Conservation (phyloP, 352 stramenopile species). For the Peronospora tabacina region DNA sequence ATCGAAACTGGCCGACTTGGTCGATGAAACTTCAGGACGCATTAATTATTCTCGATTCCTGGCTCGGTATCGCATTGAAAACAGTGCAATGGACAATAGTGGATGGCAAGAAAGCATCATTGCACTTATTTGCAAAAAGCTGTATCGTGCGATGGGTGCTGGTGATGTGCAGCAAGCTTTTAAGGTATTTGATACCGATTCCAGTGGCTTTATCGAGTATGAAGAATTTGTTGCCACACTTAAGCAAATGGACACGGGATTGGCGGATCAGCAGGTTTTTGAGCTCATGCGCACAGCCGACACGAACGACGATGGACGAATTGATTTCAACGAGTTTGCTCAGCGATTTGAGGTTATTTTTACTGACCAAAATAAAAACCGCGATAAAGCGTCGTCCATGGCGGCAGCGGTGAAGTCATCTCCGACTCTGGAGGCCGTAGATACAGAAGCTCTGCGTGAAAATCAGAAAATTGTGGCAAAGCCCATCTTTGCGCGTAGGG, state of each 20-base stretch:
- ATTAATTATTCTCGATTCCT: constrained; percentile 93
- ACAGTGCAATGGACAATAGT: constrained; percentile 73
- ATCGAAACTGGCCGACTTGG: constrained; percentile 76
- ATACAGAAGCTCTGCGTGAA: constrained; percentile 14
- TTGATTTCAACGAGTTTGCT: constrained; percentile 89
- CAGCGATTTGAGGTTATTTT: constrained; percentile 90
- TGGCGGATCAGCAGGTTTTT: constrained; percentile 89
- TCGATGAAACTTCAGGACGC: constrained; percentile 53
- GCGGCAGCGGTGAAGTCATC: constrained; percentile 8
- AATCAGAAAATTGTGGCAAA: constrained; percentile 7
- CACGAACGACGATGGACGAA: constrained; percentile 87
- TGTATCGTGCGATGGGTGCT: constrained; percentile 88
- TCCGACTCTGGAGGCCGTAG: constrained; percentile 18
- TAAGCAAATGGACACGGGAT: constrained; percentile 88
- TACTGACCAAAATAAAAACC: constrained; percentile 49
- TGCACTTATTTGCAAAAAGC: constrained; percentile 86
- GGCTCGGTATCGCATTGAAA: constrained; percentile 89
- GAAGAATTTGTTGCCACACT: constrained; percentile 89
- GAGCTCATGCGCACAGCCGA: constrained; percentile 90
- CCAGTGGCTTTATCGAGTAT: constrained; percentile 89
- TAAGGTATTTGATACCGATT: constrained; percentile 87
- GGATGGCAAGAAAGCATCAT: constrained; percentile 90
- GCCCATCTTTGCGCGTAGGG: constrained; percentile 40
- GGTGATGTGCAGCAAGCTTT: constrained; percentile 86
- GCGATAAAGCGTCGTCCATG: constrained; percentile 6